Evolutionary conservation across 2,329 filamentous ascomycete genomes (phyloP).

Genomic region (Exophiala xenobiotica): DNA sequence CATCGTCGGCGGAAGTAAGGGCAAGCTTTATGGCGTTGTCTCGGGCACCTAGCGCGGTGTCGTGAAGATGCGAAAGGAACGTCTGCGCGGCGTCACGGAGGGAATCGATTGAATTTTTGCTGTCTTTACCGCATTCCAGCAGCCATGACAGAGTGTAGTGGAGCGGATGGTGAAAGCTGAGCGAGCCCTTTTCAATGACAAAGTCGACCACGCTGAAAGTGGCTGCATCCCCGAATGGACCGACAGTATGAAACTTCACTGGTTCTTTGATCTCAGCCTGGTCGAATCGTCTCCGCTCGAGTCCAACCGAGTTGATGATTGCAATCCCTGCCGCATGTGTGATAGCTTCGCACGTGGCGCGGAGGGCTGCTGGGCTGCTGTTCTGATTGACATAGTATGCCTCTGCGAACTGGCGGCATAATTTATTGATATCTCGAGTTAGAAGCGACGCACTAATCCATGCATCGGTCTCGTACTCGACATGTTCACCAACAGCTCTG

Average conservation of each 20-base stretch:
- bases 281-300: constrained; percentile 81
- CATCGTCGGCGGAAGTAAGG: constrained; percentile 62
- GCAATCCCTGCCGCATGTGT: constrained; percentile 70
- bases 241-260: constrained; percentile 73
- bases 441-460: constrained; percentile 97
- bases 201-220: constrained; percentile 72
- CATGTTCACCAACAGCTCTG: constrained; percentile 87
- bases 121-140: constrained; percentile 74
- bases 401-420: constrained; percentile 84
- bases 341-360: constrained; percentile 60
- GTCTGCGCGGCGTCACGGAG: constrained; percentile 66
- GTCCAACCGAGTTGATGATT: constrained; percentile 84
- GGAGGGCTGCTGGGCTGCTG: constrained; percentile 13
- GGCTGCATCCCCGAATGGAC: constrained; percentile 18
- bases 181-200: constrained; percentile 80
- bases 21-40: constrained; percentile 19
- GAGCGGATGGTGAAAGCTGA: constrained; percentile 96
- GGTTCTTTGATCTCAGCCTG: constrained; percentile 86
- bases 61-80: constrained; percentile 44
- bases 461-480: constrained; percentile 96
- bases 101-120: constrained; percentile 50
- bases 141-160: constrained; percentile 97
- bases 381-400: constrained; percentile 58
- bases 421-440: constrained; percentile 88
- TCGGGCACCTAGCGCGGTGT: constrained; percentile 16